Conservation (phyloP, 257 asterid genomes). For the Solanum raphanifolium region DNA sequence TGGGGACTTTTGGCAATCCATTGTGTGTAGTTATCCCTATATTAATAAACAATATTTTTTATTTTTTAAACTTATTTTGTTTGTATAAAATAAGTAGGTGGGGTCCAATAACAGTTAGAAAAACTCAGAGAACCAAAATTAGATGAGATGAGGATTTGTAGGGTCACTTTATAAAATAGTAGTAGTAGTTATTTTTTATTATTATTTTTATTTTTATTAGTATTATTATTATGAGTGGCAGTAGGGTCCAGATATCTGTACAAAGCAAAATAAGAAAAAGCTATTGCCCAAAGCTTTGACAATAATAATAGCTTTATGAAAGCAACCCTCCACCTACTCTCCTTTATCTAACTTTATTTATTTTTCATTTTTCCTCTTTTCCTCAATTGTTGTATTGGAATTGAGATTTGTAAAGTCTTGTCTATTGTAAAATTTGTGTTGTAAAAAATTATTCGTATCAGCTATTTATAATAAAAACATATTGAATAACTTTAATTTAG, state of each 20-base stretch:
- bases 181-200: background rate
- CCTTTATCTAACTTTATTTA: background rate
- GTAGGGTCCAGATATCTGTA: constrained; percentile 27
- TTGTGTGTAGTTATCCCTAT: background rate
- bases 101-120: constrained; percentile 13
- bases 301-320: constrained; percentile 48
- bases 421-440: constrained; percentile 8
- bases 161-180: constrained; percentile 22
- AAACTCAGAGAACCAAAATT: constrained; percentile 12
- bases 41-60: background rate
- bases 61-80: background rate
- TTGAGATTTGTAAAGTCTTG: constrained; percentile 21
- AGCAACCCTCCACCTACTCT: constrained; percentile 42
- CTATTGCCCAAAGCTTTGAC: constrained; percentile 54
- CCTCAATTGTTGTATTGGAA: constrained; percentile 1
- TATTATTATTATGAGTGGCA: constrained; percentile 11
- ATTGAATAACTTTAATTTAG: background rate
- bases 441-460: background rate
- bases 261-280: constrained; percentile 35
- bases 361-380: background rate
- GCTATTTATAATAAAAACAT: background rate
- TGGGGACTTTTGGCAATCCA: background rate
- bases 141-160: constrained; percentile 13
- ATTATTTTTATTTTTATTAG: background rate
- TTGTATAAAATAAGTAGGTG: background rate